Base-by-base conservation (phyloP, 768 basidiomycete species). In the Leccinum pellstonianum region DNA sequence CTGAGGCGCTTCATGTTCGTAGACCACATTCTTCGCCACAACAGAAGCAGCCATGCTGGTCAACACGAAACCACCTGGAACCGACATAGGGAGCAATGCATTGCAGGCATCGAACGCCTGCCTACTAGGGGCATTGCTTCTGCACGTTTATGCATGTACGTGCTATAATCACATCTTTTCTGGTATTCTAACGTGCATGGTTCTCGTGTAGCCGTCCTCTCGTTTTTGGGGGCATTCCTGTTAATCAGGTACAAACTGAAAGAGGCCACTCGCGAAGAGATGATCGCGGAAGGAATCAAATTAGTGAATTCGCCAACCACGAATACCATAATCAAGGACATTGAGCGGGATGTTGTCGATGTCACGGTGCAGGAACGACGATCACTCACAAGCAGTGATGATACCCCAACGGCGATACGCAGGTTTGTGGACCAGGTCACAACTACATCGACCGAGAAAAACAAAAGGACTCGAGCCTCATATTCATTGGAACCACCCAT, bases 1-100 rank as follows among this genome's bases (percentile, higher is more conserved):
- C 33, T 57, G 29, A 62, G 12, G 5, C 8, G 43, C 17, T 54
- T 15, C 7, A n/a, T 53, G 17, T 46, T 21, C 33, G 15, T 58
- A 86, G 84, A 83, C 84, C 0, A 86, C 84, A 0, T 86, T 86
- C 68, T 86, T 86, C 56, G 85, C 84, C 1, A 80, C 84, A 0
- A 81, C 78, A 19, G 84, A 86, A 67, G 80, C 82, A 0, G 80
- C 79, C 23, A 72, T 86, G 68, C 71, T 86, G 8, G 76, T 77
- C 25, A 81, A 75, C 58, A 70, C 81, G 0, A 75, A 76, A 6
- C 79, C 79, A 0, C 52, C 21, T 11, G 64, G 62, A 14, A 49
- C 46, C 27, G 63, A 69, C 14, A 62, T n/a, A n/a, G 27, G 8
- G 1, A 59, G 47, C 52, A 31, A 62, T 48, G 43, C 62, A 55